Evolutionary conservation across 1,284 basidiomycete genomes (phyloP), one percentile per base, ranked within the genome.

Genomic region (Ganoderma sinense): DNA sequence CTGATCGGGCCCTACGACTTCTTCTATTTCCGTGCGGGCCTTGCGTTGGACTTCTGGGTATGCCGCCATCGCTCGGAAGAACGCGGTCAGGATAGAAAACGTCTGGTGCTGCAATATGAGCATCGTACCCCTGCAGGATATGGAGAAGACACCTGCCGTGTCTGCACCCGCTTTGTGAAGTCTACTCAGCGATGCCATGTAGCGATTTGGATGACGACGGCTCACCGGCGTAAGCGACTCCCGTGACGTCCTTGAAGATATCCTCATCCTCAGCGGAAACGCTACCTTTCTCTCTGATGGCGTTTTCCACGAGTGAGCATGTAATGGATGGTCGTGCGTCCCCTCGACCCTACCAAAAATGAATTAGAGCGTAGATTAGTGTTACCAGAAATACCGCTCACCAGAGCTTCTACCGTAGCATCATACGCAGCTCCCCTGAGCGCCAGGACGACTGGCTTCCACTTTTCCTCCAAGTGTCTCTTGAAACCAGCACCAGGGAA

Each of bases 1-100:
- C 1, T 69, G 73, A 23, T 62, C 53, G 4, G 23, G 59, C 13
- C 70, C 73, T 1, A 71, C 56, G n/a, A 73, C 63, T 6, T 39
- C 56, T 58, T 73, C 72, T 1, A 74, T 26, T 51, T 74, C 73
- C 0, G 53, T 62, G 11, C 69, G 73, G 13, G 69, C 70, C 26
- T 67, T 69, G 6, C 51, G 18, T 29, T 68, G 69, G 0, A 75
- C 74, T 0, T 76, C 66, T 0, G 80, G 79, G 56, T 74, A 56
- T 5, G 69, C 53, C 6, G 70, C 65, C 73, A 80, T 78, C 18
- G 74, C 76, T 2, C 70, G 66, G 55, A 79, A 74, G 53, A 79
- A 74, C 8, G 72, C 71, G 11, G 69, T 62, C 23, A 77, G 67
- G 4, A 75, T 59, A 10, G 75, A 69, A 7, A 74, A 65, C 11